Evolutionary conservation across 2,329 filamentous ascomycete genomes (phyloP).

Genomic region (Seiridium unicorne): DNA sequence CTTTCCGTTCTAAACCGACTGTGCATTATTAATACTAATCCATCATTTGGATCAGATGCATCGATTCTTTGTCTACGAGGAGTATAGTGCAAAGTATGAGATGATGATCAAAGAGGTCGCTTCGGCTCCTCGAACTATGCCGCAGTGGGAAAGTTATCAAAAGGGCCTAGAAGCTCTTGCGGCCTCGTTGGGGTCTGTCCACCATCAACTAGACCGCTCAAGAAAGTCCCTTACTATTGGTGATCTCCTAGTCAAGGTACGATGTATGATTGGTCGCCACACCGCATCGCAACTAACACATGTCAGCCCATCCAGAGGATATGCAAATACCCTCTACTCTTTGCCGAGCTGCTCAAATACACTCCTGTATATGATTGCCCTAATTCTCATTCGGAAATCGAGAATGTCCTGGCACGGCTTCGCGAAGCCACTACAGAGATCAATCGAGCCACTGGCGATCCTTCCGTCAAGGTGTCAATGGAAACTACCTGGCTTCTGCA

Average conservation of each 20-base stretch:
- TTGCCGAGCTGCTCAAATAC: slow-evolving; percentile 77
- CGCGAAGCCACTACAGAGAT: slow-evolving; percentile 76
- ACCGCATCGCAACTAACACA: slow-evolving; percentile 9
- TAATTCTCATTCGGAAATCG: slow-evolving; percentile 75
- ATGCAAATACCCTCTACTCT: slow-evolving; percentile 86
- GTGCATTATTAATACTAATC: no score
- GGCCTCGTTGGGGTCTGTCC: slow-evolving; percentile 69
- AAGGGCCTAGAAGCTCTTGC: slow-evolving; percentile 82
- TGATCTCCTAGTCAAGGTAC: slow-evolving; percentile 87
- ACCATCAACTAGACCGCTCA: slow-evolving; percentile 57
- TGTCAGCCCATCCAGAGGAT: slow-evolving; percentile 83
- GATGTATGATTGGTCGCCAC: slow-evolving; percentile 7
- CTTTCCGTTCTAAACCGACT: no score
- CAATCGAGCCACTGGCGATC: slow-evolving; percentile 80
- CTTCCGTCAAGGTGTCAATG: slow-evolving; percentile 64
- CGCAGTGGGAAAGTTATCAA: slow-evolving; percentile 77
- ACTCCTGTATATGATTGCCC: slow-evolving; percentile 86
- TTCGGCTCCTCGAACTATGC: slow-evolving; percentile 64
- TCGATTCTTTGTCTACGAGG: slow-evolving; percentile 83
- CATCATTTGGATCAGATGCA: slow-evolving; percentile 56
- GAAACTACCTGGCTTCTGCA: slow-evolving; percentile 85
- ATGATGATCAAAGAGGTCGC: slow-evolving; percentile 77
- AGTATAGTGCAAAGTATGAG: slow-evolving; percentile 89
- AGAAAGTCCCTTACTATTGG: slow-evolving; percentile 79
- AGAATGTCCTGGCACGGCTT: slow-evolving; percentile 68